These are phyloP conservation scores for Peziza echinospora DNA, from an alignment of 495 filamentous ascomycete species.

Conservation along the genomic window DNA sequence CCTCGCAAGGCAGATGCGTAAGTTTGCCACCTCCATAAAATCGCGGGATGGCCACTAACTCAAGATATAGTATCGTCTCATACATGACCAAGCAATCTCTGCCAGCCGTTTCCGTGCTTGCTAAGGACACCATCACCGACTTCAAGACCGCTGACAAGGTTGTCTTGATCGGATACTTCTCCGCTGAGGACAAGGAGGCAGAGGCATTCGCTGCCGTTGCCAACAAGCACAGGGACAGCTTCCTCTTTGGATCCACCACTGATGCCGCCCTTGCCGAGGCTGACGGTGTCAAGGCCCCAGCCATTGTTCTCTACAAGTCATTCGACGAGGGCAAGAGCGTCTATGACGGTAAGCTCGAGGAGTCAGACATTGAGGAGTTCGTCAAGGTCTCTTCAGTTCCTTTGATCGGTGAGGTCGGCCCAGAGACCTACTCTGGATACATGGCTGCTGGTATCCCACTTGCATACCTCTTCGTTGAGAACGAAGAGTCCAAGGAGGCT, in stretches of 20 bases:
- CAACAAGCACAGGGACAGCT: conserved; percentile 68
- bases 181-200: conserved; percentile 60
- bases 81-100: conserved; percentile 99
- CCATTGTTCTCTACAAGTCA: conserved; percentile 86
- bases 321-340: conserved; percentile 91
- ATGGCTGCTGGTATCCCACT: conserved; percentile 88
- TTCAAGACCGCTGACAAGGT: conserved; percentile 98
- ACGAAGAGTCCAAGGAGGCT: conserved; percentile 62
- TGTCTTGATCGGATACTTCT: conserved; percentile 74
- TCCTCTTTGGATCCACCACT: conserved; percentile 69
- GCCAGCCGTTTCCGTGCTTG: conserved; percentile 68
- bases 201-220: conserved; percentile 61
- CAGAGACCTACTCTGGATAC: conserved; percentile 91
- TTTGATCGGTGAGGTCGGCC: conserved; percentile 87
- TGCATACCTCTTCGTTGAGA: conserved; percentile 96
- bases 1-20: conserved; percentile 78
- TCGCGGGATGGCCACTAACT: conserved; percentile 16
- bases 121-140: conserved; percentile 61
- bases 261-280: conserved; percentile 70
- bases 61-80: conserved; percentile 51
- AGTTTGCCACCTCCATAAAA: conserved; percentile 21
- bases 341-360: conserved; percentile 59
- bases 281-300: conserved; percentile 68
- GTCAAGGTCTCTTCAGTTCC: conserved; percentile 69
- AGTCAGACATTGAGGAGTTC: conserved; percentile 57